Percentiles rank a stretch among this genome's conserved stretches.
phyloP scores from a whole-genome alignment of 345 rosid genomes.

The Rhodamnia argentea region DNA sequence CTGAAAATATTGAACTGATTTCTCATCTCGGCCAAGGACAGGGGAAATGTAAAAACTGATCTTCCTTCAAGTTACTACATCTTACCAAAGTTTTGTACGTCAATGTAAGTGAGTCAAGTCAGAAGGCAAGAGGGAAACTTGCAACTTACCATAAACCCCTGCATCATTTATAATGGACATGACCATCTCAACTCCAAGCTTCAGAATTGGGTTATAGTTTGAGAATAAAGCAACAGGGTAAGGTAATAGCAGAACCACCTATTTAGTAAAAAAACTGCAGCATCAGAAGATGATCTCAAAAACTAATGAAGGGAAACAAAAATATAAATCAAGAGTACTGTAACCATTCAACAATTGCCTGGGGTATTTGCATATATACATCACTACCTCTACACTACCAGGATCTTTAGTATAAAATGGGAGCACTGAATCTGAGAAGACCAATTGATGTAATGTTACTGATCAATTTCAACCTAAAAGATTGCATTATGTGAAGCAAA shows the following conservation, averaged over 20 bases:
- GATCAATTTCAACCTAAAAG: not conserved
- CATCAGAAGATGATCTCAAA: not conserved
- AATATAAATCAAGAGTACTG: not conserved
- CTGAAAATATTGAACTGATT: not conserved
- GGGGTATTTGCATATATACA: not conserved
- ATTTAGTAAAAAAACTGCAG: not conserved
- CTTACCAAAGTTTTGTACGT: not conserved
- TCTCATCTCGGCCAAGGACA: not conserved
- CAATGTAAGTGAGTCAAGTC: not conserved
- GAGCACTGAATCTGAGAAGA: not conserved
- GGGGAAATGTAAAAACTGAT: not conserved
- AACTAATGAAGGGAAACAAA: not conserved
- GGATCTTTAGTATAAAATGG: not conserved
- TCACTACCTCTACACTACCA: not conserved
- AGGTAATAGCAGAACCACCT: slow-evolving; percentile 59
- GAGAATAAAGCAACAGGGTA: slow-evolving; percentile 63
- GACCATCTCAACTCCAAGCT: slow-evolving; percentile 9
- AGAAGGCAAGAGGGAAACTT: not conserved
- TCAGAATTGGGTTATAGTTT: not conserved
- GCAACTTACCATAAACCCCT: slow-evolving; percentile 4
- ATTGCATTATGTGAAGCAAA: not conserved
- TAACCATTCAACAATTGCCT: not conserved
- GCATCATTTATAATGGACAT: not conserved
- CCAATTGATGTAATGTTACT: not conserved
- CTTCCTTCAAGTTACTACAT: not conserved